Conservation (phyloP, 768 basidiomycete genomes). For the Rhizopogon vesiculosus region DNA sequence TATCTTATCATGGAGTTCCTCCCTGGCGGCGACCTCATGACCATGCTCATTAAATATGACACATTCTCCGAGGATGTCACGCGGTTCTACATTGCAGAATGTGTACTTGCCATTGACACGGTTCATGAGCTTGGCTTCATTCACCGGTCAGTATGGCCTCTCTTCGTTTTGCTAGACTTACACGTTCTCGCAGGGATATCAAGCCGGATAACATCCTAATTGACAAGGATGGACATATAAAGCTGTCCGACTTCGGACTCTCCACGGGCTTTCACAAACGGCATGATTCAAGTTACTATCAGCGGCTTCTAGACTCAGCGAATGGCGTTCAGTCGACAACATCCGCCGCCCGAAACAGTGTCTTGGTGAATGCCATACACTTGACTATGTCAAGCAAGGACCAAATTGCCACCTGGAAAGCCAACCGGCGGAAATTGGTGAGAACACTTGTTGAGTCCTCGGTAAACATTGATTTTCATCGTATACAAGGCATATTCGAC, state of each 20-base stretch:
- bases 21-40: constrained; percentile 98
- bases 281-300: constrained; percentile 95
- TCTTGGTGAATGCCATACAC: constrained; percentile 96
- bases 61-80: constrained; percentile 98
- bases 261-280: constrained; percentile 99
- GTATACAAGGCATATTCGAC: constrained; percentile 85
- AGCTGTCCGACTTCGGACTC: constrained; percentile 96
- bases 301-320: constrained; percentile 74
- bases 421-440: constrained; percentile 92
- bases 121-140: constrained; percentile 98
- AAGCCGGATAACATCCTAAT: constrained; percentile 94
- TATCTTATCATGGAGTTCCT: constrained; percentile 99
- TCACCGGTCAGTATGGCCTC: constrained; percentile 61
- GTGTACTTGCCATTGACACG: constrained; percentile 94
- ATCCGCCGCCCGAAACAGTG: constrained; percentile 74
- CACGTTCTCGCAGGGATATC: constrained; percentile 67
- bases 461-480: not conserved
- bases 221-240: constrained; percentile 95
- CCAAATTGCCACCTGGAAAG: constrained; percentile 97
- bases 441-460: constrained; percentile 14
- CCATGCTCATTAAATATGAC: constrained; percentile 99
- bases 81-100: constrained; percentile 98
- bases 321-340: constrained; percentile 37
- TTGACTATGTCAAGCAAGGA: constrained; percentile 92
- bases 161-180: not conserved